Base-by-base conservation (phyloP, 148 eudicot species). In the Persicaria maculosa region DNA sequence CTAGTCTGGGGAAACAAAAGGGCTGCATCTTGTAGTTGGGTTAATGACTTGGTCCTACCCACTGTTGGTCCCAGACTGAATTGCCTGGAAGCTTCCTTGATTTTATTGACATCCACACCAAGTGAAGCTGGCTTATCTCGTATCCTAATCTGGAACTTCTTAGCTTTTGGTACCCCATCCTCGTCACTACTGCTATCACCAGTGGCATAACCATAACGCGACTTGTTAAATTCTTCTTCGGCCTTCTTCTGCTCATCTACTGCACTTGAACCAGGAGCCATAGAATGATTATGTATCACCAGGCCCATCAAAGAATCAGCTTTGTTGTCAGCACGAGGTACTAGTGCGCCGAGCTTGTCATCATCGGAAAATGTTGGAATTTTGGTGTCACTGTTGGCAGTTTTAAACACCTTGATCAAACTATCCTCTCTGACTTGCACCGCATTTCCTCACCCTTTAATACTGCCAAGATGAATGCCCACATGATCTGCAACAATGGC, bases 181-280 rank as follows among this genome's bases (percentile, higher is more conserved):
- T 95, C 98, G 68, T 95, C 98, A 72, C 92, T 90, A 78, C 98
- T 95, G 84, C 93, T 95, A 71, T 89, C 97, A 79, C 92, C 98
- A 71, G 81, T 82, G 57, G 78, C 59, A 75, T 90, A 20, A 72
- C 92, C 90, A 73, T 92, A 95, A 17, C 90, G 77, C 14, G 97
- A 84, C 77, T 87, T 95, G 77, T 95, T 95, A 75, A 92, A 95
- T 77, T 95, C 98, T 81, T 95, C 97, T 81, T 86, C 97, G 25
- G 98, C 97, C 82, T 90, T 95, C 46, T 90, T 81, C 75, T 95
- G 98, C 76, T 91, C 93, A 79, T 95, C 98, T 50, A 80, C 85
- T 68, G 74, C 88, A 78, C 79, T 72, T 53, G 91, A 31, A 31
- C 36, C 75, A 72, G 81, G 81, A 4, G 77, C 36, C 75, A 81